Base-by-base conservation (phyloP, 2,329 filamentous ascomycete genomes). In the Epichloe elymi region DNA sequence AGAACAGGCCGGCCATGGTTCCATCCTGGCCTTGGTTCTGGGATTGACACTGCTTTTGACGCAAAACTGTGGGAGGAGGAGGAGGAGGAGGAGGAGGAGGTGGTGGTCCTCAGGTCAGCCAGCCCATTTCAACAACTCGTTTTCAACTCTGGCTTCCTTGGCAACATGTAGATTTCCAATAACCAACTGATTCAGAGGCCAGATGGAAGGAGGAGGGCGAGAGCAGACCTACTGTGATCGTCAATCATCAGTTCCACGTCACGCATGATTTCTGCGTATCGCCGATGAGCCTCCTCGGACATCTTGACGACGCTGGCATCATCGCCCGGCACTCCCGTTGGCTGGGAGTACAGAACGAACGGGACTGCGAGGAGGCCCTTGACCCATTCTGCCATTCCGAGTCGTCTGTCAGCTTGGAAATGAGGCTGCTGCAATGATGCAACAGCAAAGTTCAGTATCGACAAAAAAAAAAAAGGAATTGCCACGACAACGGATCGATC, bases 341-440 rank as follows among this genome's bases (percentile, higher is more conserved):
- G 93, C 64, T 97, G 90, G 1, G 91, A 96, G 66, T 95, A 89
- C 50, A 98, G 79, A 39, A 98, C 91, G 64, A 98, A 98, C 0
- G 93, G 93, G 0, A 97, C 91, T 1, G 93, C 93, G 12, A 97
- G 74, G 4, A 97, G 78, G 39, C 85, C 87, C 70, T 98, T 97
- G 74, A 97, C 88, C 91, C 91, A 97, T 84, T 95, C 88, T 82
- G 60, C 17, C n/a, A 10, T 10, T 12, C 5, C 12, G 19, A n/a
- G 5, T 20, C 37, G 15, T 33, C 7, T 37, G 15, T 33, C 14
- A 46, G 33, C 10, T 23, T 7, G 23, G 6, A 23, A 2, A 6
- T 23, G 23, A 23, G 23, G 23, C 6, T 23, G 23, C 23, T 23
- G 23, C 20, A 4, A 20, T 20, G 20, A 20, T 4, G 20, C 20